Percentiles rank a stretch among this genome's conserved stretches.
These are phyloP conservation scores for Yamadazyma sp. DNA, from an alignment of 805 yeast genomes.

Conservation along the genomic window DNA sequence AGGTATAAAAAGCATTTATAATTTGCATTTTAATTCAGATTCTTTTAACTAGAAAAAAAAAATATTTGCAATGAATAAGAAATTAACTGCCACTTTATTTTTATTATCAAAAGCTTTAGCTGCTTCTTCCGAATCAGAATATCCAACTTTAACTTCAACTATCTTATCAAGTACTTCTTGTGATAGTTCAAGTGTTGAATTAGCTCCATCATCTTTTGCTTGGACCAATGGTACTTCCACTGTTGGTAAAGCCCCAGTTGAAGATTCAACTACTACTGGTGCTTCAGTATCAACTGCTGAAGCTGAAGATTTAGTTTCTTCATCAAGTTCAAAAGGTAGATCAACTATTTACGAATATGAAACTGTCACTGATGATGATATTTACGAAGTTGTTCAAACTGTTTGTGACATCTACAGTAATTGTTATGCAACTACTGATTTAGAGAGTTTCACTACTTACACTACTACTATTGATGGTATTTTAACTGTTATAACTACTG, in stretches of 20 bases:
- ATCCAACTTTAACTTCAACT: slow-evolving; percentile 21
- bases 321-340: slow-evolving; percentile 10
- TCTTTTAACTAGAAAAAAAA: not conserved
- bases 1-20: not conserved
- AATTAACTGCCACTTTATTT: slow-evolving; percentile 8
- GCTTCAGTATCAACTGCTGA: slow-evolving; percentile 1
- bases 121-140: slow-evolving; percentile 16
- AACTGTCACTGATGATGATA: slow-evolving; percentile 20
- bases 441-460: slow-evolving; percentile 28
- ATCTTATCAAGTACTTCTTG: slow-evolving; percentile 13
- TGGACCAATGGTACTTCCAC: slow-evolving; percentile 16
- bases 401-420: slow-evolving; percentile 25
- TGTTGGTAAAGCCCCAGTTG: slow-evolving; percentile 5
- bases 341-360: slow-evolving; percentile 12
- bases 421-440: slow-evolving; percentile 35
- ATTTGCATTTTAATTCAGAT: not conserved
- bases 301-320: slow-evolving; percentile 12
- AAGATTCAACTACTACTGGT: not conserved
- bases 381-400: slow-evolving; percentile 28
- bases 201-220: slow-evolving; percentile 20
- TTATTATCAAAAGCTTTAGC: slow-evolving; percentile 20
- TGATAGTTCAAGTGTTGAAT: slow-evolving; percentile 8
- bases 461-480: slow-evolving; percentile 38
- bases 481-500: slow-evolving; percentile 36
- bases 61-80: slow-evolving; percentile 6